Evolutionary conservation across 208 protist species (phyloP), one percentile per base, ranked within the genome.

Genomic region (Acanthamoeba lenticulata): DNA sequence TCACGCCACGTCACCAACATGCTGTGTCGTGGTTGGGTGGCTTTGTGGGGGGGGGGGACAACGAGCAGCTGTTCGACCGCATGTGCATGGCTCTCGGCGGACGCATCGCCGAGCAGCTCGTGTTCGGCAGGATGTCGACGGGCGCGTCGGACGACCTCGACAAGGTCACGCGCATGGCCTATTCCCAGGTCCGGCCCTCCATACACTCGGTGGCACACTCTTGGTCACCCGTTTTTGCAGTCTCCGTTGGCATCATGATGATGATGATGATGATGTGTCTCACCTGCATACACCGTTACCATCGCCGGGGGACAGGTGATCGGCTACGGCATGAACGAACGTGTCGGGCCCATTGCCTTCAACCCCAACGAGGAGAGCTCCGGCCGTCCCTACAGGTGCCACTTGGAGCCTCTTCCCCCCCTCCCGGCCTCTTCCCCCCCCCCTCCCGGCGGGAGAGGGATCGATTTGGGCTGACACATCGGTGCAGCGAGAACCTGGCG

Each of bases 401-500:
- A 21, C 52, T 60, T 7, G 74, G 17, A 32, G 29, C 96, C 40
- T 93, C 97, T 72, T 15, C 15, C 9, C 45, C 15, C 15, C 15
- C 45, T 49, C 45, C 9, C 45, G 52, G 27, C 17, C 2, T 2
- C 52, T 57, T 57, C 52, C 52, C 52, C 15, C 52, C 2, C 17
- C 52, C 15, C 45, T 15, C 15, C 45, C 45, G 9, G 5, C 45
- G 45, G n/a, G n/a, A n/a, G n/a, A n/a, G n/a, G n/a, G n/a, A n/a
- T n/a, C n/a, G n/a, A n/a, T n/a, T n/a, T n/a, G n/a, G n/a, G n/a
- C n/a, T n/a, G n/a, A 95, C 95, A 55, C 98, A 99, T 86, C 98
- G 98, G 21, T 99, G 98, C 97, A 97, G 97, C 34, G 98, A 99
- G 5, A 89, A 96, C 60, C 98, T 98, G 74, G 98, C 98, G 65